Evolutionary conservation across 768 basidiomycete species (phyloP), one percentile per base, ranked within the genome.

Genomic region (Pholiota molesta): DNA sequence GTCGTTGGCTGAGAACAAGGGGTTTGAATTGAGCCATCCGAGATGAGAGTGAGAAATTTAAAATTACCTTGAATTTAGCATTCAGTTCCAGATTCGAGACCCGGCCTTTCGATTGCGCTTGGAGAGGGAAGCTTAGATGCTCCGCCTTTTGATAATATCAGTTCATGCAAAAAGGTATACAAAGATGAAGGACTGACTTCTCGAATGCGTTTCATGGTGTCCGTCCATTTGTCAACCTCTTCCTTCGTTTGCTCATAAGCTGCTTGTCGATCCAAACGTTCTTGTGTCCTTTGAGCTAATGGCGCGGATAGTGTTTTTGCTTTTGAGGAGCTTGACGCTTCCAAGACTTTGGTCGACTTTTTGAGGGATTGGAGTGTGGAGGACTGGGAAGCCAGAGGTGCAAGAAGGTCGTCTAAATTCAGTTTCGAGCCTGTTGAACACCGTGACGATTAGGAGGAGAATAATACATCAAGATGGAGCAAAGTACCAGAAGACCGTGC

Each of bases 161-260:
- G 19, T 33, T 14, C 29, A 57, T 16, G 52, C 16, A 23, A 9
- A 35, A 37, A 39, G n/a, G n/a, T n/a, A n/a, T n/a, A n/a, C n/a
- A 31, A 9, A 9, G 47, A 19, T 17, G 5, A 29, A 44, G 10
- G 1, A 52, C 79, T 56, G 51, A 91, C 93, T 78, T 98, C 94
- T 65, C 90, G 89, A 66, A 99, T 95, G 21, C 86, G 84, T 73
- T 91, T 92, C 90, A 98, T 97, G 3, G 94, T 92, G 5, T 86
- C 87, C 28, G 86, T 86, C 97, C 97, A 99, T 78, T 97, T 97
- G 65, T 92, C 87, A 2, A 97, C 90, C 73, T 98, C 96, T 64
- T 86, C 83, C 71, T 93, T 94, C 4, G 96, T 98, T 74, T 92
- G 85, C 68, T 95, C 95, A 71, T 97, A 97, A 0, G 97, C 97